Percentiles rank a stretch among this genome's conserved stretches.
Conservation (phyloP, 768 basidiomycete genomes). For the Postia placenta region DNA sequence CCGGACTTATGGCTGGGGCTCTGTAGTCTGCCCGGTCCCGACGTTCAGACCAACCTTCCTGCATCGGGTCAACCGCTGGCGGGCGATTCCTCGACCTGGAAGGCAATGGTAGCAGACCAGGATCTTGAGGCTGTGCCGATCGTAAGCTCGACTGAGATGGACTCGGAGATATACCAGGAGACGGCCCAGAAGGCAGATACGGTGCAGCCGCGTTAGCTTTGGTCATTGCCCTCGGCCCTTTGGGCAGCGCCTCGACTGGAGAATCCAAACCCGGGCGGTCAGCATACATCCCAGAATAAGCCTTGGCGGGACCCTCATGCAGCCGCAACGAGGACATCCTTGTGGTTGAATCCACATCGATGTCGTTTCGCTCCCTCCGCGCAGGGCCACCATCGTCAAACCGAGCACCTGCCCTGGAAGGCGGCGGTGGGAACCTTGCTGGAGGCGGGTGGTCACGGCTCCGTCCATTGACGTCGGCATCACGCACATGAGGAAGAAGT, state of each 20-base stretch:
- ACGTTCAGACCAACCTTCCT: not conserved
- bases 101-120: not conserved
- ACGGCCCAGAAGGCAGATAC: not conserved
- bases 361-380: conserved; percentile 9
- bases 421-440: no score
- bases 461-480: not conserved
- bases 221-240: conserved; percentile 28
- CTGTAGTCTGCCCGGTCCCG: not conserved
- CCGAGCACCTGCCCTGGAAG: conserved; percentile 1
- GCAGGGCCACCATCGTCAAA: conserved; percentile 1
- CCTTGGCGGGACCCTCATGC: conserved; percentile 4
- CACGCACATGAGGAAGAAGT: not conserved
- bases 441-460: not conserved
- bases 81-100: not conserved
- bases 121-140: not conserved
- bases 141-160: not conserved
- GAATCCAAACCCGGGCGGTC: conserved; percentile 18
- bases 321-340: not conserved
- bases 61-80: not conserved
- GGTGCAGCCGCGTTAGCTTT: conserved; percentile 2
- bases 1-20: not conserved
- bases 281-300: conserved; percentile 25
- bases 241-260: conserved; percentile 20
- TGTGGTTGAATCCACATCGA: conserved; percentile 14
- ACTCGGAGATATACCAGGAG: not conserved